Evolutionary conservation across 2,329 filamentous ascomycete genomes (phyloP).

Genomic region (Lachnellula subtilissima): DNA sequence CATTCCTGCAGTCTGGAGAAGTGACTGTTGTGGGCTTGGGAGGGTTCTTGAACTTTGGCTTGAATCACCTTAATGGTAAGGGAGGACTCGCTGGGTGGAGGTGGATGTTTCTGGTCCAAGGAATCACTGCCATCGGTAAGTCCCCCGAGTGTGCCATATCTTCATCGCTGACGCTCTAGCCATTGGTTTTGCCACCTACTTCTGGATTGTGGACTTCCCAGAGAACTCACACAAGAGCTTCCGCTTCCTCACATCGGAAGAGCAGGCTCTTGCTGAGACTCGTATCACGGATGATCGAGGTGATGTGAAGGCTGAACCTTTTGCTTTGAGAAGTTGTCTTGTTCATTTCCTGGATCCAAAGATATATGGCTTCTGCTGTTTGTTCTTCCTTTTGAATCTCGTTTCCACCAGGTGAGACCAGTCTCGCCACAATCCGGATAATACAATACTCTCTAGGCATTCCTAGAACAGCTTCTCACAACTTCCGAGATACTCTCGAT

Average conservation of each 20-base stretch:
- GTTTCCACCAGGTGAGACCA: slow-evolving; percentile 60
- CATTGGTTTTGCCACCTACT: slow-evolving; percentile 49
- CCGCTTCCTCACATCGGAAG: slow-evolving; percentile 47
- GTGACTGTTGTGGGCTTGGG: slow-evolving; percentile 50
- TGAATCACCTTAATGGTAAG: slow-evolving; percentile 58
- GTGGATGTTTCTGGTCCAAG: slow-evolving; percentile 57
- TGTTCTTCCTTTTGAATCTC: slow-evolving; percentile 65
- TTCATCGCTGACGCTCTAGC: slow-evolving; percentile 39
- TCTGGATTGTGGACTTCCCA: slow-evolving; percentile 61
- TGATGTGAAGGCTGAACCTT: slow-evolving; percentile 45
- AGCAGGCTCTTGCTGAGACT: slow-evolving; percentile 43
- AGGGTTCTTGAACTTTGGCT: slow-evolving; percentile 50
- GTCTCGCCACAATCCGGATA: slow-evolving; percentile 63
- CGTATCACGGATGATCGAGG: slow-evolving; percentile 55
- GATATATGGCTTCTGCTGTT: slow-evolving; percentile 57
- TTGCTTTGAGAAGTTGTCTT: slow-evolving; percentile 56
- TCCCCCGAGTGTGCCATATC: not conserved
- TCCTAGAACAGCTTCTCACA: not conserved
- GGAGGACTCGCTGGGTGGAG: slow-evolving; percentile 55
- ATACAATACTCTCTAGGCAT: not conserved
- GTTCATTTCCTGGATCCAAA: slow-evolving; percentile 48
- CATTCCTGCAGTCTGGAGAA: slow-evolving; percentile 62
- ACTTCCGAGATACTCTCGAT: not conserved
- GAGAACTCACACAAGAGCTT: slow-evolving; percentile 52
- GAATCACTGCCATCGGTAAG: slow-evolving; percentile 45